Base-by-base conservation (phyloP, 2,329 filamentous ascomycete species). In the Biscogniauxia mediterranea region DNA sequence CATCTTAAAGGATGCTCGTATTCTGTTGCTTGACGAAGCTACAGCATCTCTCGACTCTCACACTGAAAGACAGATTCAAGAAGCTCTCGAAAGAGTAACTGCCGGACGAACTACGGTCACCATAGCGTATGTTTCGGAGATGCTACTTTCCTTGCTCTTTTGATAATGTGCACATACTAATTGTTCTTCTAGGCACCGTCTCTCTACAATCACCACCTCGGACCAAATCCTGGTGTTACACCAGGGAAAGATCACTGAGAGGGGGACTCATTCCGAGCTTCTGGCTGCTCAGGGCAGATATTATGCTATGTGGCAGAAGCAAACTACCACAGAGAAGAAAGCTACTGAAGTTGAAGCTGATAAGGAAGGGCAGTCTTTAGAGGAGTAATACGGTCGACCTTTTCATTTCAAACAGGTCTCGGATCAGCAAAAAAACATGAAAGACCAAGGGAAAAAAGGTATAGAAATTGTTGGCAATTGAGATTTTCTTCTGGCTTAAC, bases 1-100 rank as follows among this genome's bases (percentile, higher is more conserved):
- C 0, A 80, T 92, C 15, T 79, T 92, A 53, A 89, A 90, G 71
- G 86, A 87, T 55, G 86, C 89, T 0, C 87, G 86, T 56, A 85
- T 92, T 58, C 81, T 92, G 25, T 82, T 92, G 61, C 79, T 92
- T 0, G 89, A 92, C 66, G 89, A 92, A 72, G 86, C 89, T 0
- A 91, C 90, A 3, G 89, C 87, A 0, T 88, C 89, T 2, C 81
- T 92, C 21, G 85, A 90, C 57, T 84, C 85, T 0, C 81, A 85
- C 25, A 87, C 84, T 0, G 84, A 87, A 68, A 79, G 80, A 38
- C 78, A 82, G 58, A 87, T 87, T 46, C 85, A 87, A 68, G 77
- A 81, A 55, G 81, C 81, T 5, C 79, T 84, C 23, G 76, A 78
- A 63, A 76, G 75, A 25, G 75, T 83, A 6, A 81, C 78, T 17